Conservation (phyloP, 192 early-diverging fungal genomes). For the Gamsiella multidivaricata region DNA sequence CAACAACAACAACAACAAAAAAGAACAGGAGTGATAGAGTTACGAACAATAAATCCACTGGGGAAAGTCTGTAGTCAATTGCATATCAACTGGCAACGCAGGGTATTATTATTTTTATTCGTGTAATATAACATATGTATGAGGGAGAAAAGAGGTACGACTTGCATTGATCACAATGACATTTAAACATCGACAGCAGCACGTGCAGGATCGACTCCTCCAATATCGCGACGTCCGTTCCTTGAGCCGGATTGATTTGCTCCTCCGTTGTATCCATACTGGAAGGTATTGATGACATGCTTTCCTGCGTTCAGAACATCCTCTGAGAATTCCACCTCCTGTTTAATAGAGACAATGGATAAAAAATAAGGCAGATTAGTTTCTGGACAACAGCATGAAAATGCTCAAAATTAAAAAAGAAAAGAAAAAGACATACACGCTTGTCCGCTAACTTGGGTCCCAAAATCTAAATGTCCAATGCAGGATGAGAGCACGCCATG, state of each 20-base stretch:
- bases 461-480: constrained; percentile 51
- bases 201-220: constrained; percentile 45
- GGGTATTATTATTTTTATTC: constrained; percentile 9
- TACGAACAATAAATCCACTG: not conserved
- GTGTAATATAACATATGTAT: not conserved
- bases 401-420: not conserved
- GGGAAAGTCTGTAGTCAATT: not conserved
- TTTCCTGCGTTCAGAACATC: constrained; percentile 70
- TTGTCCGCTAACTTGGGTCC: constrained; percentile 83
- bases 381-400: not conserved
- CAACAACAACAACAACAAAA: not conserved
- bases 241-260: constrained; percentile 44
- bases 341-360: not conserved
- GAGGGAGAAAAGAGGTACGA: too few relatives aligned
- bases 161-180: too few relatives aligned
- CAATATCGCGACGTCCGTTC: constrained; percentile 43
- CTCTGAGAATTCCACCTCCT: constrained; percentile 68
- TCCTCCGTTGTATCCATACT: constrained; percentile 59
- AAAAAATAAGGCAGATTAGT: not conserved
- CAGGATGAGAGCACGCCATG: not conserved
- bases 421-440: constrained; percentile 39
- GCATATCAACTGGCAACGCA: not conserved
- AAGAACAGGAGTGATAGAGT: not conserved
- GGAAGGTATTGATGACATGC: constrained; percentile 63
- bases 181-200: constrained; percentile 30